Evolutionary conservation across 306 rosid genomes (phyloP).

Genomic region (Hippophae rhamnoides): DNA sequence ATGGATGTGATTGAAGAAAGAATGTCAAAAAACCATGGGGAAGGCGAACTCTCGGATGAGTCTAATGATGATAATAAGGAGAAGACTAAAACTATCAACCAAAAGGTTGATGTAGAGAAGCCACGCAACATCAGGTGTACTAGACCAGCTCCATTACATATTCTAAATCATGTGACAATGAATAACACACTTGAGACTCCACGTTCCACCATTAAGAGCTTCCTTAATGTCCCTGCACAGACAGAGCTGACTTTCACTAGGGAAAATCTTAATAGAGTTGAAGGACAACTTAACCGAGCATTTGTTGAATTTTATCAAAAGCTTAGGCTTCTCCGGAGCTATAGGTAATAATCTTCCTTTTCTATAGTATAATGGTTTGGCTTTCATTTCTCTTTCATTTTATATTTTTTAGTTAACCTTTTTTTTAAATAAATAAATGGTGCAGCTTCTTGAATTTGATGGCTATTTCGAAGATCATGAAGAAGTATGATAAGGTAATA

Average conservation of each 20-base stretch:
- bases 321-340: conserved; percentile 61
- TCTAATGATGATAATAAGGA: conserved; percentile 12
- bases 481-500: conserved; percentile 71
- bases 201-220: conserved; percentile 41
- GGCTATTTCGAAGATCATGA: conserved; percentile 79
- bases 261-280: conserved; percentile 43
- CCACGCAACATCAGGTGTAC: conserved; percentile 1
- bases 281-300: conserved; percentile 38
- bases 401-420: conserved; percentile 5
- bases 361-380: background rate
- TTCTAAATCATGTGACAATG: conserved; percentile 38
- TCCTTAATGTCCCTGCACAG: conserved; percentile 32
- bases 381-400: background rate
- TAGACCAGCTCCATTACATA: conserved; percentile 43
- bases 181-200: conserved; percentile 51
- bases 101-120: conserved; percentile 14
- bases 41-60: conserved; percentile 19
- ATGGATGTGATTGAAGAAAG: conserved; percentile 47
- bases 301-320: conserved; percentile 53
- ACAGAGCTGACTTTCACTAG: conserved; percentile 39
- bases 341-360: conserved; percentile 14
- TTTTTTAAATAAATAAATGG: conserved; percentile 5
- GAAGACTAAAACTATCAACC: background rate
- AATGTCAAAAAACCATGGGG: conserved; percentile 18
- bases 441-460: conserved; percentile 52